Percentiles rank a stretch among this genome's conserved stretches.
Evolutionary conservation across 2,329 filamentous ascomycete genomes (phyloP).

Genomic region (Fusarium sp.): DNA sequence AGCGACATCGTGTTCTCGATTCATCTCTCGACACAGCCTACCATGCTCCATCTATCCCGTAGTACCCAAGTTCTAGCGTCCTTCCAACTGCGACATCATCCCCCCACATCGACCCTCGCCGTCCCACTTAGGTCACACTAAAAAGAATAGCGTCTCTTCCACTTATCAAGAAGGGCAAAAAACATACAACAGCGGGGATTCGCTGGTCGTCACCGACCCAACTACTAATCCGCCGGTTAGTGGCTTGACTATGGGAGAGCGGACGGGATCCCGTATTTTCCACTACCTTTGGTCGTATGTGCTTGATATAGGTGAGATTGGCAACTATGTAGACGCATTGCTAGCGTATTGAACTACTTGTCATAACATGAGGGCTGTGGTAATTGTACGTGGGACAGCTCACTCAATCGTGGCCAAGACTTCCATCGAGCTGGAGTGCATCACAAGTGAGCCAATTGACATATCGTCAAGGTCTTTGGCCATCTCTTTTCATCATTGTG

Average conservation of each 20-base stretch:
- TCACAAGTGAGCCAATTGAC: not conserved
- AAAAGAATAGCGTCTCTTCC: not conserved
- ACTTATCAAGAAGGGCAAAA: not conserved
- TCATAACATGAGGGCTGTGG: not conserved
- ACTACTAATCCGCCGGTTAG: conserved; percentile 24
- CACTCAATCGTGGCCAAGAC: not conserved
- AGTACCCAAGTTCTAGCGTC: rapidly evolving
- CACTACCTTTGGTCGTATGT: conserved; percentile 16
- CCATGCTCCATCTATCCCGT: rapidly evolving
- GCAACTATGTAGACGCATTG: not conserved
- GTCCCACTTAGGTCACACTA: not conserved
- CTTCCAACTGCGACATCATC: rapidly evolving
- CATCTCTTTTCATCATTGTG: not conserved
- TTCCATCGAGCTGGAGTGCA: not conserved
- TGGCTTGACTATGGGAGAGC: conserved; percentile 22
- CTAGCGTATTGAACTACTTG: not conserved
- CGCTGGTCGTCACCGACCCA: conserved; percentile 24
- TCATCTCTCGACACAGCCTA: not conserved
- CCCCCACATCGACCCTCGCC: not conserved
- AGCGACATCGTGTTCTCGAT: not conserved
- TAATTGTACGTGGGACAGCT: rapidly evolving
- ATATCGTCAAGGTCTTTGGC: not conserved
- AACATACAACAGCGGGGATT: conserved; percentile 27
- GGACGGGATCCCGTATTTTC: conserved; percentile 24
- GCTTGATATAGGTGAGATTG: rapidly evolving